phyloP scores from a whole-genome alignment of 805 yeast genomes.

The Helenozyma rhizophorensis region DNA sequence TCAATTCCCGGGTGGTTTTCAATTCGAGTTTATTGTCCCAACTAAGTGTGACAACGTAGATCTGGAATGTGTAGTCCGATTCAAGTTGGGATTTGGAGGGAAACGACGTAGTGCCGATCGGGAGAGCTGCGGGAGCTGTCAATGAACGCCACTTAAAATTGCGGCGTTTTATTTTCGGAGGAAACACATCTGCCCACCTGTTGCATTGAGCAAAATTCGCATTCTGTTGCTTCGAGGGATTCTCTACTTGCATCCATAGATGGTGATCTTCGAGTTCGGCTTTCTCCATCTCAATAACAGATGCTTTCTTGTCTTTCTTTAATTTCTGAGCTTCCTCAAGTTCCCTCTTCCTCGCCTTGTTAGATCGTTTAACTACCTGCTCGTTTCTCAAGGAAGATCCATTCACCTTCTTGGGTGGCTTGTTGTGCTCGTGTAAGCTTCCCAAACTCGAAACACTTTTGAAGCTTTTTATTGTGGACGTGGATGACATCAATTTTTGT shows the following conservation, averaged over 20 bases:
- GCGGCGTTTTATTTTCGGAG: conserved; percentile 59
- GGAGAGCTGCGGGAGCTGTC: conserved; percentile 90
- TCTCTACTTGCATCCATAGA: conserved; percentile 39
- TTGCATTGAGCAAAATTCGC: conserved; percentile 38
- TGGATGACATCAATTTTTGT: neutral
- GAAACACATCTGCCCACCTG: conserved; percentile 90
- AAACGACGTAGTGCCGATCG: conserved; percentile 72
- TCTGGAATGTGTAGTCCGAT: conserved; percentile 69
- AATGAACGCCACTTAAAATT: conserved; percentile 90
- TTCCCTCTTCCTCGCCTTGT: no score
- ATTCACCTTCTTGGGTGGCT: no score
- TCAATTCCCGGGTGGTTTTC: conserved; percentile 50
- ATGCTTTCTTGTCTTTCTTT: conserved; percentile 6
- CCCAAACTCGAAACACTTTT: conserved; percentile 1
- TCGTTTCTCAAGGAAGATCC: no score
- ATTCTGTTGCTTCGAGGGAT: conserved; percentile 63
- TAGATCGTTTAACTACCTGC: no score
- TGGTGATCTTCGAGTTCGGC: conserved; percentile 11
- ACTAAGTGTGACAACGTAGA: conserved; percentile 73
- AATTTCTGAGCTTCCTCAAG: neutral
- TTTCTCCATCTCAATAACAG: conserved; percentile 9
- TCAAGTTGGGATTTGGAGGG: conserved; percentile 69
- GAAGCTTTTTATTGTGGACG: neutral
- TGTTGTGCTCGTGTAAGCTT: no score
- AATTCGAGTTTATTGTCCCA: conserved; percentile 51